Percentiles rank a stretch among this genome's conserved stretches.
phyloP scores from a whole-genome alignment of 176 grass and related monocot genomes.

The Carex pumila region DNA sequence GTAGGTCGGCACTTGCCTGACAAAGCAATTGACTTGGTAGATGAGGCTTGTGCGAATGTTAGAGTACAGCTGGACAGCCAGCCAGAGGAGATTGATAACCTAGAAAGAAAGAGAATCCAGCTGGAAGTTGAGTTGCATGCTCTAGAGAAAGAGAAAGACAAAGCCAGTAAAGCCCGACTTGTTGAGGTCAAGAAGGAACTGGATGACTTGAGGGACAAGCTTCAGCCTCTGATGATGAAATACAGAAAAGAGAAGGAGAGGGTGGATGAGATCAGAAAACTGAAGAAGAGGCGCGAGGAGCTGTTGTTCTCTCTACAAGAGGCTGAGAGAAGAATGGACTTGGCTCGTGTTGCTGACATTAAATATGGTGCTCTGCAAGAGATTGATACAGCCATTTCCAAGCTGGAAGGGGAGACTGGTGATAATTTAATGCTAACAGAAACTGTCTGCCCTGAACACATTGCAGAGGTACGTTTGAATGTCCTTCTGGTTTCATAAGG shows the following conservation, averaged over 20 bases:
- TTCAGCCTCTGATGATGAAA: conserved; percentile 71
- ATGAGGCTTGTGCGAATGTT: conserved; percentile 79
- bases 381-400: conserved; percentile 57
- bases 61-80: conserved; percentile 80
- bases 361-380: conserved; percentile 53
- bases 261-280: conserved; percentile 65
- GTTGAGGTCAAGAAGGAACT: conserved; percentile 62
- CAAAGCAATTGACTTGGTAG: conserved; percentile 77
- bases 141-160: conserved; percentile 87
- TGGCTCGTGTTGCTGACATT: conserved; percentile 64
- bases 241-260: conserved; percentile 74
- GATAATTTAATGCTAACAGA: conserved; percentile 82
- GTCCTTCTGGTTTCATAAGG: neutral
- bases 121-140: conserved; percentile 70
- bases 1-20: conserved; percentile 63
- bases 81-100: conserved; percentile 76
- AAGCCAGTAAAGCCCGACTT: conserved; percentile 62
- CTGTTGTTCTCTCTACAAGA: conserved; percentile 55
- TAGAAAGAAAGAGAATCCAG: conserved; percentile 70
- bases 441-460: conserved; percentile 66
- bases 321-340: conserved; percentile 66
- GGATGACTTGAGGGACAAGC: conserved; percentile 73
- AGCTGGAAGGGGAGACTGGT: conserved; percentile 53
- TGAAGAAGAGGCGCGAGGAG: conserved; percentile 54
- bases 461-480: conserved; percentile 44